Base-by-base conservation (phyloP, 257 asterid genomes). In the Penstemon newberryi region DNA sequence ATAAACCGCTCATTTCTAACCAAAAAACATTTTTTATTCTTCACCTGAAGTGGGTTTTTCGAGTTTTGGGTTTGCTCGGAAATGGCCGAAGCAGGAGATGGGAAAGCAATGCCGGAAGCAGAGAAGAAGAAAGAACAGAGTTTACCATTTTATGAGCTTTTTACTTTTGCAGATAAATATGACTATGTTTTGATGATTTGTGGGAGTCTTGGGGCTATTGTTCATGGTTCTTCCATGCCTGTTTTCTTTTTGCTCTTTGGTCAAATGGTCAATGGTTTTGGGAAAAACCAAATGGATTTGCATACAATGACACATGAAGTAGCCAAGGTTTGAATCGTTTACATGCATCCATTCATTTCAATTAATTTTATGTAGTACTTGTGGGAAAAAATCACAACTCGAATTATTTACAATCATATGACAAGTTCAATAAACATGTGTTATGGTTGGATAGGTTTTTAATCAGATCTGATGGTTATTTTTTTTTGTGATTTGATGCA, bases 161-260 rank as follows among this genome's bases (percentile, higher is more conserved):
- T 84, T 41, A 79, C 87, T 0, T 84, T 84, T 13, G 89, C 89
- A 0, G 89, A 84, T 60, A 84, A 73, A 38, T 81, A 74, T 19
- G 89, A 84, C 62, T 63, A 47, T 33, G 9, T 67, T 42, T 46
- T 84, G 77, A 84, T 84, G 87, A 59, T 59, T 3, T 44, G 73
- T 12, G 89, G 89, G n/a, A 84, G 83, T 71, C 19, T 84, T 50
- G 99, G 99, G 33, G 99, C 99, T 58, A 71, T 89, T 43, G 65
- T 94, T 63, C 99, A 94, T 75, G 99, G 99, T 46, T 89, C 96
- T 47, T 83, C 99, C 59, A 94, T 94, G 98, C 99, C 99, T 12
- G 95, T 94, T 67, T 94, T 94, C 90, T 94, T 94, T 70, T 81
- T 94, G 44, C 84, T 94, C 50, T 94, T 94, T 66, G 99, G 99